A percentile compares a stretch with the other conserved stretches of the same genome.
These are phyloP conservation scores for Solanum ahanhuiri DNA, from an alignment of 257 asterid species.

Conservation along the genomic window DNA sequence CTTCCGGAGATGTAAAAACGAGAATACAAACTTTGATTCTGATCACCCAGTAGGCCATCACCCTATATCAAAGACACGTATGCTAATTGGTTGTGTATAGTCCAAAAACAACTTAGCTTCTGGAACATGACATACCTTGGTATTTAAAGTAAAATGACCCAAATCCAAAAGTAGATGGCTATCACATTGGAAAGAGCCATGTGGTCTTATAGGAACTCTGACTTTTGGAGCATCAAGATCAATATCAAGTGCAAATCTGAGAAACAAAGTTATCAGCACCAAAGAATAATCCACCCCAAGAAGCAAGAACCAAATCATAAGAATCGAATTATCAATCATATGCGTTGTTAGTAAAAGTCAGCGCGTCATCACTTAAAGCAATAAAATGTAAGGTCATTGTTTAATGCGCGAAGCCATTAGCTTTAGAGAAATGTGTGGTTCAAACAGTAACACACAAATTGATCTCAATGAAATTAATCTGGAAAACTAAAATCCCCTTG, in stretches of 20 bases:
- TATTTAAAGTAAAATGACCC: constrained; percentile 86
- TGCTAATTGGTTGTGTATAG: constrained; percentile 3
- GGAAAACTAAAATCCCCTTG: background rate
- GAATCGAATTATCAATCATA: background rate
- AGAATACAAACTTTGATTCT: constrained; percentile 65
- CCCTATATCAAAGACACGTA: constrained; percentile 34
- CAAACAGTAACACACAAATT: background rate
- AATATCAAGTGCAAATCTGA: constrained; percentile 95
- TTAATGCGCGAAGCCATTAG: background rate
- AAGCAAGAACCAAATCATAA: background rate
- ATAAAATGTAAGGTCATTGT: background rate
- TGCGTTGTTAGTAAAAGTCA: background rate
- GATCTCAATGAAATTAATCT: background rate
- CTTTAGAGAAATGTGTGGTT: background rate
- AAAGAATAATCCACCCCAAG: background rate
- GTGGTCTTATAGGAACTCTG: constrained; percentile 69
- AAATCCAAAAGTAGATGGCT: constrained; percentile 84
- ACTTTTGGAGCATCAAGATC: constrained; percentile 99
- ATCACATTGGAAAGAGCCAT: constrained; percentile 37
- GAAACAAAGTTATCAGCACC: background rate
- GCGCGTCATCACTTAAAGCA: background rate
- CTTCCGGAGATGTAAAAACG: constrained; percentile 85
- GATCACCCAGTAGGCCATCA: constrained; percentile 49
- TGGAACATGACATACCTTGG: constrained; percentile 48
- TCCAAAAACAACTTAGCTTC: background rate